Percentiles rank a stretch among this genome's conserved stretches.
phyloP scores from a whole-genome alignment of 1,139 yeast species.

The Zygosaccharomyces sapae region DNA sequence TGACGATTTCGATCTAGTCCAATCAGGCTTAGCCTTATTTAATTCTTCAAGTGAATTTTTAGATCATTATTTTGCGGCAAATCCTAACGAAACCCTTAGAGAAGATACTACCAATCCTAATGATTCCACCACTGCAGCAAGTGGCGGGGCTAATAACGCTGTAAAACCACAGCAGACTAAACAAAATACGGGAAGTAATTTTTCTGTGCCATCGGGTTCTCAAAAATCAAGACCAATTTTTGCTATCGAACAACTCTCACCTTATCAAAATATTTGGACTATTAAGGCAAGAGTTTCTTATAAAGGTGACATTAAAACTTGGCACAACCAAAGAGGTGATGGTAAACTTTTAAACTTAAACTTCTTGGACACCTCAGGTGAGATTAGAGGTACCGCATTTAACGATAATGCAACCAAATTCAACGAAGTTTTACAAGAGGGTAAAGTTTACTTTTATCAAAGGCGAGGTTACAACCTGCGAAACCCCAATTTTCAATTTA shows the following conservation, averaged over 20 bases:
- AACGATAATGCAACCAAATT: slow-evolving; percentile 79
- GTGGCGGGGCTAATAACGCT: neutral
- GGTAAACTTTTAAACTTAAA: slow-evolving; percentile 89
- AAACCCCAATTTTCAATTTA: slow-evolving; percentile 79
- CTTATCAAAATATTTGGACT: slow-evolving; percentile 87
- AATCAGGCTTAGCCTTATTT: slow-evolving; percentile 42
- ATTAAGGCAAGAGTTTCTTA: slow-evolving; percentile 86
- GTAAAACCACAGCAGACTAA: slow-evolving; percentile 8
- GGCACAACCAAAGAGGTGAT: slow-evolving; percentile 82
- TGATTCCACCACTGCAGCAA: slow-evolving; percentile 26
- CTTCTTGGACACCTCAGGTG: slow-evolving; percentile 90
- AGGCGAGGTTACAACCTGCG: slow-evolving; percentile 76
- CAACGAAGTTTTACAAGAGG: slow-evolving; percentile 74
- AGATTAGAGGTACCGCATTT: slow-evolving; percentile 93
- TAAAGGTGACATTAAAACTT: slow-evolving; percentile 83
- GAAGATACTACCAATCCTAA: slow-evolving; percentile 17
- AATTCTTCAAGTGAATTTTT: slow-evolving; percentile 43
- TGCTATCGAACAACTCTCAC: slow-evolving; percentile 85
- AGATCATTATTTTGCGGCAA: slow-evolving; percentile 51
- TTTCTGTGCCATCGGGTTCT: slow-evolving; percentile 20
- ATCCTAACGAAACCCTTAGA: slow-evolving; percentile 46
- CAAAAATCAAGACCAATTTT: slow-evolving; percentile 42
- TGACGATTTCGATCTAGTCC: slow-evolving; percentile 48
- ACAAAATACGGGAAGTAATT: slow-evolving; percentile 8
- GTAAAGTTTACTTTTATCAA: slow-evolving; percentile 82